A percentile compares a stretch with the other conserved stretches of the same genome.
Evolutionary conservation across 2,329 filamentous ascomycete genomes (phyloP).

Genomic region (Ascochyta koolunga): DNA sequence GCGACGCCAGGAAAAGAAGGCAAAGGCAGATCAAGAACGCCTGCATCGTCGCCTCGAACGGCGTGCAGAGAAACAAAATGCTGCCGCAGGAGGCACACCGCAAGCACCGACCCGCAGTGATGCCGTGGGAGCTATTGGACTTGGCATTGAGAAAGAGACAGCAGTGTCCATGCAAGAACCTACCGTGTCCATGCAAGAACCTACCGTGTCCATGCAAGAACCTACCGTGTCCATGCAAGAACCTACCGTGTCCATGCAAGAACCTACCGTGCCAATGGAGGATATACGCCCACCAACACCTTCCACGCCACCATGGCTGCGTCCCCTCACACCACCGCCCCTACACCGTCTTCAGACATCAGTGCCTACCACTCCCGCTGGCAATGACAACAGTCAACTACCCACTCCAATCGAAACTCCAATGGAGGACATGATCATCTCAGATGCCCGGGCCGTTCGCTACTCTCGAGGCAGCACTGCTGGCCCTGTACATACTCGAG

Average conservation of each 20-base stretch:
- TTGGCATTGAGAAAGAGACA: constrained; percentile 64
- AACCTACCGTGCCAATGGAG: constrained; percentile 59
- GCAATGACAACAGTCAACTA: constrained; percentile 33
- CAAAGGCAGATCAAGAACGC: constrained; percentile 69
- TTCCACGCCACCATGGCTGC: constrained; percentile 31
- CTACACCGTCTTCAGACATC: constrained; percentile 24
- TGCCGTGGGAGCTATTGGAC: constrained; percentile 48
- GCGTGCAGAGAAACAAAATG: constrained; percentile 67
- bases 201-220: constrained; percentile 61
- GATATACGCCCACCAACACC: constrained; percentile 52
- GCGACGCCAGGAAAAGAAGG: constrained; percentile 77
- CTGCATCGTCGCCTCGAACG: constrained; percentile 69
- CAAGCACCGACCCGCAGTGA: constrained; percentile 65
- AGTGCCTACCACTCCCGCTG: constrained; percentile 23
- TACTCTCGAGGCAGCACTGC: constrained; percentile 56
- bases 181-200: constrained; percentile 50
- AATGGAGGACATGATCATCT: constrained; percentile 55
- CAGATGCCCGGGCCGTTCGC: constrained; percentile 56
- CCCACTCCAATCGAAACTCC: constrained; percentile 51
- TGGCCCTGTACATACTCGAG: constrained; percentile 54
- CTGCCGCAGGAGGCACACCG: constrained; percentile 60
- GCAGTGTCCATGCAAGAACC: constrained; percentile 53
- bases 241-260: constrained; percentile 49
- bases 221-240: constrained; percentile 54
- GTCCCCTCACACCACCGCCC: constrained; percentile 47